Evolutionary conservation across 129 eudicot genomes (phyloP), one percentile per base, ranked within the genome.

Genomic region (Dittrichia graveolens): DNA sequence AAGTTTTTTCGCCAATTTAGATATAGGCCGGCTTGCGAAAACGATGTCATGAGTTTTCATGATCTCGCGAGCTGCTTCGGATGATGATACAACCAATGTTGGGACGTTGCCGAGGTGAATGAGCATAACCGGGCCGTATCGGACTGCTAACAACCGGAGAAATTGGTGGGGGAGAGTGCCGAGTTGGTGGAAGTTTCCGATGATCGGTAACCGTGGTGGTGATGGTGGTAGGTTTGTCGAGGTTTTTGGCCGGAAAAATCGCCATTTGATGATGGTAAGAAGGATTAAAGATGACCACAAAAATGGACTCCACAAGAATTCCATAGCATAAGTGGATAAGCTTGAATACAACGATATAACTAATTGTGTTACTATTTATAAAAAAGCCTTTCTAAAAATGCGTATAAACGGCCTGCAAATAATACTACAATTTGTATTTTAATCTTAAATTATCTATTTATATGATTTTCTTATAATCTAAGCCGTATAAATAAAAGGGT

Each of bases 111-210:
- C 95, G 2, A 85, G 71, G 69, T 78, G 88, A 38, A 88, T 72
- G 15, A 88, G 82, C 89, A 89, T 83, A 61, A 78, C 72, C 0
- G 81, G 84, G 2, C 91, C 91, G 24, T 83, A 55, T 9, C 55
- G 62, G 55, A 37, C 75, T 18, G 91, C 50, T 8, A 88, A 31
- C 2, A 88, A 57, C 0, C 66, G 80, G 57, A 88, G 85, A 0
- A 78, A 67, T 7, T 47, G 82, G 85, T 85, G 87, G 57, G 82
- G 79, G 61, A 35, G 55, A 13, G 62, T 7, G 62, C 88, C 85
- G 4, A 88, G 62, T 31, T 81, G 91, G 80, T 83, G 90, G 65
- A 88, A 60, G 74, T 84, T 88, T 34, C 88, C 93, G 34, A 87
- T 64, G 31, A 87, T 12, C 7, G 93, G 89, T 4, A 84, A 44